Base-by-base conservation (phyloP, 2,329 filamentous ascomycete genomes). In the Fusarium hostae region DNA sequence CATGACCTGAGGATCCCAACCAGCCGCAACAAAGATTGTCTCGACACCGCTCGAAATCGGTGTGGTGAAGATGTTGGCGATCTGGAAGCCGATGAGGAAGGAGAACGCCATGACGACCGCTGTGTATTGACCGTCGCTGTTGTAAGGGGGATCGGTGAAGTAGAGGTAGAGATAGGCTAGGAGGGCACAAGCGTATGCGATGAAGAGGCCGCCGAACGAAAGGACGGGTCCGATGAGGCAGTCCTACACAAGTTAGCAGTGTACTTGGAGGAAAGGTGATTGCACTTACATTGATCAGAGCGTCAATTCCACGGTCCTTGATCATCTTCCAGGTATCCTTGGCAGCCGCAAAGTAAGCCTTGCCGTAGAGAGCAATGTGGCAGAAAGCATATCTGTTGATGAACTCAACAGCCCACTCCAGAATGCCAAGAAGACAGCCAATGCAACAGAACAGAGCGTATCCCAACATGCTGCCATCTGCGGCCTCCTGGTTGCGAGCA, bases 251-350 rank as follows among this genome's bases (percentile, higher is more conserved):
- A 0, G 55, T 79, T 67, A 80, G 73, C 12, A 37, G 41, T 40
- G 22, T 2, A 6, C n/a, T 22, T 5, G 2, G 13, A n/a, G 10
- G 11, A 22, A 12, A 10, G 16, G 0, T 9, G 3, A 7, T 0
- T 22, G 3, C 12, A 71, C 82, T 76, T 75, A 84, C 83, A 77
- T 97, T 97, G 75, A 97, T 88, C 3, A 98, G 88, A 0, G 94
- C 94, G 76, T 98, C 95, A 66, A 98, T 91, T 32, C 95, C 95
- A 35, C 95, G 93, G 77, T 97, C 90, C 80, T 94, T 95, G 85
- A 97, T 95, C 92, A 97, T 93, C 64, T 78, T 89, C 93, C 94
- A 97, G 0, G 94, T 97, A 75, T 94, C 93, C 82, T 97, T 97
- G 39, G 95, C 94, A 1, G 94, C 93, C 2, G 90, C 86, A 59